Conservation (phyloP, 1,284 basidiomycete genomes). For the Pseudozyma sp. region DNA sequence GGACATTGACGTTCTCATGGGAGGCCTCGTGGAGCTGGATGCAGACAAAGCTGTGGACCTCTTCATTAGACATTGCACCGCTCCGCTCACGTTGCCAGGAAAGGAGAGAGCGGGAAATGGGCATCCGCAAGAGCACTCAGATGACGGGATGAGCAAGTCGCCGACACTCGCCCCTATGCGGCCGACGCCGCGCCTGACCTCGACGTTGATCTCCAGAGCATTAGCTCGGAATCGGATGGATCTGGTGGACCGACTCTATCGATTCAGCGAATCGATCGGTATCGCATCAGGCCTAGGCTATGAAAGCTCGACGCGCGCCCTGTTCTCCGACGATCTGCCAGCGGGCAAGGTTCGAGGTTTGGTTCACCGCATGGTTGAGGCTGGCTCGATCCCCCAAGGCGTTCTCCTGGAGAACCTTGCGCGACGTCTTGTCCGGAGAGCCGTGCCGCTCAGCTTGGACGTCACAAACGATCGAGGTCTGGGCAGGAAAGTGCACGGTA, state of each 20-base stretch:
- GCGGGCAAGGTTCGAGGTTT: conserved; percentile 10
- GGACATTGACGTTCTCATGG: conserved; percentile 36
- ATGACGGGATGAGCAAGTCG: too few species aligned
- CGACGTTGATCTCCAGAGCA: conserved; percentile 27
- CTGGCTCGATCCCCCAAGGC: conserved; percentile 18
- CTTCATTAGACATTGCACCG: conserved; percentile 34
- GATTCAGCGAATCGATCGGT: conserved; percentile 20
- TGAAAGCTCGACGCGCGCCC: conserved; percentile 8
- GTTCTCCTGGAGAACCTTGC: conserved; percentile 28
- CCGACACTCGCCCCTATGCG: conserved; percentile 38
- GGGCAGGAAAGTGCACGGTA: background rate
- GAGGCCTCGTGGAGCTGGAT: conserved; percentile 32
- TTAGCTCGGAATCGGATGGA: conserved; percentile 24
- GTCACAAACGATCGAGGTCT: background rate
- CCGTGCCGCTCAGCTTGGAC: background rate
- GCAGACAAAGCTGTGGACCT: conserved; percentile 38
- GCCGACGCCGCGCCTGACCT: conserved; percentile 15
- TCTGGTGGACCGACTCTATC: conserved; percentile 22
- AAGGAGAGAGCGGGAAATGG: background rate
- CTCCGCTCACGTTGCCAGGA: background rate
- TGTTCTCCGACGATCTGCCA: conserved; percentile 6
- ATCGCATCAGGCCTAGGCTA: conserved; percentile 8
- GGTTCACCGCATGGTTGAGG: conserved; percentile 5
- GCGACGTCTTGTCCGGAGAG: conserved; percentile 12
- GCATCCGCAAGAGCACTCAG: background rate